These are phyloP conservation scores for Uronychia setigera DNA, from an alignment of 73 alveolate genomes.

Conservation along the genomic window DNA sequence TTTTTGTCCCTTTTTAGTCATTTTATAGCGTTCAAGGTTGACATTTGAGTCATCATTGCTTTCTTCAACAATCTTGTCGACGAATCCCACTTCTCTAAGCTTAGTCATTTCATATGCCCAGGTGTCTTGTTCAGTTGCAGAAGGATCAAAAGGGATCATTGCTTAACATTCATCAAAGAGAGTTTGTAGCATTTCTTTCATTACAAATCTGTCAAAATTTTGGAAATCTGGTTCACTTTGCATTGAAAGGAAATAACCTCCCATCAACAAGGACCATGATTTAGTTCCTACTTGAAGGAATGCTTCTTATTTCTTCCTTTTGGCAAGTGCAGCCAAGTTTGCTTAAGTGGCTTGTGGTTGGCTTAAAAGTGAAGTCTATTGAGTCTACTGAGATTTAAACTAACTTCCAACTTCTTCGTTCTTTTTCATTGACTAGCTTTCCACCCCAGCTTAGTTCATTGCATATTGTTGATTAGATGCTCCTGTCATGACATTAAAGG, in stretches of 20 bases:
- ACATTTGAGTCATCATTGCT: conserved; percentile 3
- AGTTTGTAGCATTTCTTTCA: conserved; percentile 33
- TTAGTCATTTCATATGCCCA: conserved; percentile 21
- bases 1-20: conserved; percentile 54
- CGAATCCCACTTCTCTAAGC: conserved; percentile 25
- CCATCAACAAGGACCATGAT: conserved; percentile 43
- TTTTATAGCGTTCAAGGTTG: background rate
- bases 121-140: conserved; percentile 14
- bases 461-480: background rate
- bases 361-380: background rate
- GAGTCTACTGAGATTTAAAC: too few species aligned
- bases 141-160: conserved; percentile 47
- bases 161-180: conserved; percentile 26
- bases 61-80: conserved; percentile 9
- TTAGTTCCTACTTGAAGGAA: conserved; percentile 38
- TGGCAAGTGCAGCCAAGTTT: background rate
- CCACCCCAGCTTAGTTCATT: background rate
- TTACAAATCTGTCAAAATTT: conserved; percentile 12
- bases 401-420: too few species aligned
- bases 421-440: too few species aligned
- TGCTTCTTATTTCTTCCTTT: background rate
- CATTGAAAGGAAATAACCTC: conserved; percentile 12
- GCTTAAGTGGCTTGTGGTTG: background rate
- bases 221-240: conserved; percentile 21
- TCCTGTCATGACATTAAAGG: background rate